Base-by-base conservation (phyloP, 192 early-diverging fungal genomes). In the Coemansia sp. region DNA sequence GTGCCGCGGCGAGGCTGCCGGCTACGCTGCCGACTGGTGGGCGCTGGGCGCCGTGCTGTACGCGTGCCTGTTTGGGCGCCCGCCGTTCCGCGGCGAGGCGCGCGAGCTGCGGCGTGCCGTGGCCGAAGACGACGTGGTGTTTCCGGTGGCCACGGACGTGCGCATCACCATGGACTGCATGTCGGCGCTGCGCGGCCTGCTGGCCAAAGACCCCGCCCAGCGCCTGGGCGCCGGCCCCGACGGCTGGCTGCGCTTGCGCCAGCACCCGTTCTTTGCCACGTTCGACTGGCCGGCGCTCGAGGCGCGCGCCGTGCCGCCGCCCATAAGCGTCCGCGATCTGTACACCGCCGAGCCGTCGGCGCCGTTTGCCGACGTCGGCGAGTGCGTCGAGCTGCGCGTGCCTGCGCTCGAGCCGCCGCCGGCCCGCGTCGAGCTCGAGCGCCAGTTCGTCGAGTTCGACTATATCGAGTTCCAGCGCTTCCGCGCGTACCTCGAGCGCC, bases 1-100 rank as follows among this genome's bases (percentile, higher is more conserved):
- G 8, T 5, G 28, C 8, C 4, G 28, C 3, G 28, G 28, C 28
- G 28, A 29, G 28, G 50, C 58, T 84, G 1, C 75, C 83, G 49
- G 66, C 17, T 73, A 78, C 15, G 80, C 82, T 20, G 90, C 90
- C 2, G 95, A 98, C 66, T 98, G 92, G 92, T 94, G 93, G 92
- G 83, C 85, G 3, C 53, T 97, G 34, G 95, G 95, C 3, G 81
- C 91, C 0, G 76, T 91, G 10, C 79, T 92, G 57, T 95, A 87
- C 68, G 92, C 94, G 68, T 83, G 87, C 32, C 58, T 95, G n/a
- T 90, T 83, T 59, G 89, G 86, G 15, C 81, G 56, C 47, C 79
- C 81, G 23, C 87, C 87, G 2, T 89, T 87, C 49, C 41, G 59
- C 2, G 14, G 20, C n/a, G 21, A n/a, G 12, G 32, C n/a, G 20